A percentile compares a stretch with the other conserved stretches of the same genome.
Conservation (phyloP, 129 eudicot species). For the Tagetes erecta region DNA sequence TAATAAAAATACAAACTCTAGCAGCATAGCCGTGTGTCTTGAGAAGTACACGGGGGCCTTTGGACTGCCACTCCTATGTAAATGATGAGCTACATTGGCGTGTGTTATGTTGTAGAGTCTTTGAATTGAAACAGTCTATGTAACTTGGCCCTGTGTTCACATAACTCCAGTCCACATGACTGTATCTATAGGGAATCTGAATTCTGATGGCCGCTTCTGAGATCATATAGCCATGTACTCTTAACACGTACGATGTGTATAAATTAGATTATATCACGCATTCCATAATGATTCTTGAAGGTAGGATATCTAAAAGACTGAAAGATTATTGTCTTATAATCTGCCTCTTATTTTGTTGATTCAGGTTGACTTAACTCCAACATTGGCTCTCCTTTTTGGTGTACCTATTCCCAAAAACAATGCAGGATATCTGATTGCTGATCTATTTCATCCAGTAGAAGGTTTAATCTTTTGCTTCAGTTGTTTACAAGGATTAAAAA, state of each 20-base stretch:
- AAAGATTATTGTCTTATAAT: not conserved
- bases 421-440: conserved; percentile 66
- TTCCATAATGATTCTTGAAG: not conserved
- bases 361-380: conserved; percentile 85
- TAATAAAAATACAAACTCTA: too few relatives aligned
- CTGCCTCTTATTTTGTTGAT: conserved; percentile 25
- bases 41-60: not conserved
- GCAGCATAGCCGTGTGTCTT: not conserved
- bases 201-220: not conserved
- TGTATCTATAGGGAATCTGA: not conserved
- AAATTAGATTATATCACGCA: not conserved
- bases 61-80: not conserved
- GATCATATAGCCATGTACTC: not conserved
- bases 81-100: not conserved
- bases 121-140: not conserved
- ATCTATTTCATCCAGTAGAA: conserved; percentile 52
- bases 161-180: not conserved
- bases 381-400: conserved; percentile 88
- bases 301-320: conserved; percentile 2
- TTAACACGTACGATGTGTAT: not conserved
- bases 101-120: not conserved
- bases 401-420: conserved; percentile 90
- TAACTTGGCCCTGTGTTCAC: not conserved
- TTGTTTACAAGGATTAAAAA: conserved; percentile 13
- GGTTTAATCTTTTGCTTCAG: conserved; percentile 44